Conservation (phyloP, 73 alveolate species). For the Paraurostyla sp. region DNA sequence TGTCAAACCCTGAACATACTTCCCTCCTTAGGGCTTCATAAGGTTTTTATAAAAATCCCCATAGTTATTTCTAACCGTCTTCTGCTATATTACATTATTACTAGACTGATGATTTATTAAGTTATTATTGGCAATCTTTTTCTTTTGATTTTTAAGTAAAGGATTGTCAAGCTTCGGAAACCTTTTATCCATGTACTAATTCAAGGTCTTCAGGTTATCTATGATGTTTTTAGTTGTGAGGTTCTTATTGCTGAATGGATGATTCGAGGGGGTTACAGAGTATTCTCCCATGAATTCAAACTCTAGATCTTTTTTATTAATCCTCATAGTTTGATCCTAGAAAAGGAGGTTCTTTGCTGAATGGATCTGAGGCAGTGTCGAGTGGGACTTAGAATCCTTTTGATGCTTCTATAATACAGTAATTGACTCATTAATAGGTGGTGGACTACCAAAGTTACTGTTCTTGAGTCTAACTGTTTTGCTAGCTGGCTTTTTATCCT, state of each 20-base stretch:
- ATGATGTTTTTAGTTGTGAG: not conserved
- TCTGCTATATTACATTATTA: not conserved
- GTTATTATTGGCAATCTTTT: too few species aligned
- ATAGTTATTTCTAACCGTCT: conserved; percentile 10
- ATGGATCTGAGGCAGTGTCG: not conserved
- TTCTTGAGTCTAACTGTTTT: too few species aligned
- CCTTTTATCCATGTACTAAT: conserved; percentile 36
- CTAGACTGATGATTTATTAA: too few species aligned
- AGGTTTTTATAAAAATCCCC: conserved; percentile 53
- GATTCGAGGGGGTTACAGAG: not conserved
- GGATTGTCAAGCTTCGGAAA: conserved; percentile 18
- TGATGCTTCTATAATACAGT: too few species aligned
- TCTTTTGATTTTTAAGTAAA: not conserved
- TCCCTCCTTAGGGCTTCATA: conserved; percentile 29
- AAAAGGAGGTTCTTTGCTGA: not conserved
- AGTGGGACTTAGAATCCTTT: conserved; percentile 10
- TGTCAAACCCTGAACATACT: not conserved
- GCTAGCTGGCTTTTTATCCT: too few species aligned
- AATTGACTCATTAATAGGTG: too few species aligned
- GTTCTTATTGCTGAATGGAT: not conserved
- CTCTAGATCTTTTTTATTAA: not conserved
- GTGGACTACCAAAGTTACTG: too few species aligned
- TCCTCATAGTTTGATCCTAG: too few species aligned
- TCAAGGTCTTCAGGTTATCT: not conserved
- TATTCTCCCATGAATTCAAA: conserved; percentile 24